Evolutionary conservation across 352 stramenopile species (phyloP), one percentile per base, ranked within the genome.

Genomic region (Phytophthora crassamura): DNA sequence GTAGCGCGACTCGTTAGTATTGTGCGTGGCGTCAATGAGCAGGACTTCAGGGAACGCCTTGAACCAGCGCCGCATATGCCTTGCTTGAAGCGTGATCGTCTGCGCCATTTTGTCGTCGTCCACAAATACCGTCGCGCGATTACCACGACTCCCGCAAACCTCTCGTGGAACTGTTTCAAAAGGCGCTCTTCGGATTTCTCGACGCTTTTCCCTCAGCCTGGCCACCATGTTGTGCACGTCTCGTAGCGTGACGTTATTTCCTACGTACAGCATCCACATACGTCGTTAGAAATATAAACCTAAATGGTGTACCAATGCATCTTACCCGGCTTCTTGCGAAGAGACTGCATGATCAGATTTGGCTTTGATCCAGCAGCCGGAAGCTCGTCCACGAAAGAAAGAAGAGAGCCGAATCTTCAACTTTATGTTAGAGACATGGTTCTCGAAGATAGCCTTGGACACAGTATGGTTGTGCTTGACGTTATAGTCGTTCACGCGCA

Each of bases 321-420:
- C 25, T 28, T 28, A 28, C 25, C 25, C 25, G 25, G 3, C 25
- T 28, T 28, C 25, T 4, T 28, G 4, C 25, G 25, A 28, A 28
- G 25, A 6, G 3, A 28, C 25, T 28, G 25, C 25, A 28, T 28
- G 4, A 28, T 28, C 25, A 28, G 25, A n/a, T 4, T 28, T 28
- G 2, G 25, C 4, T 28, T 28, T 28, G 43, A 50, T 16, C 22
- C 43, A 7, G 20, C 43, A 15, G 43, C 20, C 16, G n/a, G n/a
- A n/a, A n/a, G n/a, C n/a, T n/a, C 38, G 38, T 52, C 57, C n/a
- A 58, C 32, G 7, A 41, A 58, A 3, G 30, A 36, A 32, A 65
- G 25, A 28, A 28, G 2, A n/a, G n/a, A 28, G 25, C 25, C 4
- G 25, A 28, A 6, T 28, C 25, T 4, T 28, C 25, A 28, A 28